phyloP scores from a whole-genome alignment of 371 early-diverging fungal species.

The Mucor irregularis region DNA sequence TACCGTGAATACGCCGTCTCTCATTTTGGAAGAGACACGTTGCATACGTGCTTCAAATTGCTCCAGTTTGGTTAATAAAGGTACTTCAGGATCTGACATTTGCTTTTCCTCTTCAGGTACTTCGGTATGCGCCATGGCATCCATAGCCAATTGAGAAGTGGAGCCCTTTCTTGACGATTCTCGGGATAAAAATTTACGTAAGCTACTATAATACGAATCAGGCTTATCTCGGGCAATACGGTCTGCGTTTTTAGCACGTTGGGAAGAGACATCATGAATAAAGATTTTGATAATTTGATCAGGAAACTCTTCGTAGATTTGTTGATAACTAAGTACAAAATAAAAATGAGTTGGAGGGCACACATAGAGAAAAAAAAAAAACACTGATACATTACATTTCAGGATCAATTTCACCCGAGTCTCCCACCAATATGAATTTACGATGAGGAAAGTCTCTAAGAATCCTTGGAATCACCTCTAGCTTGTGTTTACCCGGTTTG shows the following conservation, averaged over 20 bases:
- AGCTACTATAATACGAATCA: constrained; percentile 27
- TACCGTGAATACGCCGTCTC: constrained; percentile 39
- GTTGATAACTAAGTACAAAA: constrained; percentile 47
- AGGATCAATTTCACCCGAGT: constrained; percentile 72
- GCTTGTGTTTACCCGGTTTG: constrained; percentile 42
- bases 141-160: constrained; percentile 34
- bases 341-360: too few relatives aligned
- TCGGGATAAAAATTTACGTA: constrained; percentile 30
- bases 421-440: constrained; percentile 70
- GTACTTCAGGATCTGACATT: constrained; percentile 31
- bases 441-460: constrained; percentile 55
- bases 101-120: constrained; percentile 34
- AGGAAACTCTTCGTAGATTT: constrained; percentile 47
- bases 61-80: constrained; percentile 36
- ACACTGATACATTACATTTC: constrained; percentile 44
- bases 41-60: constrained; percentile 43
- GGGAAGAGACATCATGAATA: constrained; percentile 64
- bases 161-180: constrained; percentile 20
- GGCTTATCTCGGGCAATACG: constrained; percentile 17
- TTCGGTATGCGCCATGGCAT: constrained; percentile 42
- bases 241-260: constrained; percentile 40
- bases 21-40: constrained; percentile 26
- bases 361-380: neutral
- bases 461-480: constrained; percentile 35
- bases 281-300: constrained; percentile 63